A percentile compares a stretch with the other conserved stretches of the same genome.
Evolutionary conservation across 2,329 filamentous ascomycete species (phyloP).

Genomic region (Pseudogymnoascus sp.): DNA sequence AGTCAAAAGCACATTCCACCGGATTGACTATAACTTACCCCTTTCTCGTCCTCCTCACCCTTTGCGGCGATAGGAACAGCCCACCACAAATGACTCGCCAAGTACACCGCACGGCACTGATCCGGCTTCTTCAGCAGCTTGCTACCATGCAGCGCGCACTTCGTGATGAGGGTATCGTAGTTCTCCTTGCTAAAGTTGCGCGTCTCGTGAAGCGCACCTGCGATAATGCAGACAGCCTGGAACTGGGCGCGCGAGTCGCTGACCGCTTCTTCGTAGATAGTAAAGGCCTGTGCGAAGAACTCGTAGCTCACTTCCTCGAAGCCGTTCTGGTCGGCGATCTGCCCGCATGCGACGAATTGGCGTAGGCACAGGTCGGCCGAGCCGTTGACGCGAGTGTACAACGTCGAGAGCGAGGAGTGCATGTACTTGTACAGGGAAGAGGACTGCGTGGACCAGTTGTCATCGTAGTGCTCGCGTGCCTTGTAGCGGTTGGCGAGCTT

Average conservation of each 20-base stretch:
- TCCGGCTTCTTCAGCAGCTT: constrained; percentile 97
- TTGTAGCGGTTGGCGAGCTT: constrained; percentile 87
- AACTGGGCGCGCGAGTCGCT: constrained; percentile 96
- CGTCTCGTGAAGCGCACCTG: constrained; percentile 78
- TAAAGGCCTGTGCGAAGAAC: constrained; percentile 97
- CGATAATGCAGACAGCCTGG: constrained; percentile 92
- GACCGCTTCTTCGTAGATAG: constrained; percentile 92
- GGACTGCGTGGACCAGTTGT: constrained; percentile 64
- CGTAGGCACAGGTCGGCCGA: constrained; percentile 83
- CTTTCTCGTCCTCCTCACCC: constrained; percentile 71
- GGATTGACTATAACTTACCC: constrained; percentile 45
- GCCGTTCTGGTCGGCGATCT: constrained; percentile 81
- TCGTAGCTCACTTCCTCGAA: constrained; percentile 97
- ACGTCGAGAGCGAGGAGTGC: constrained; percentile 75
- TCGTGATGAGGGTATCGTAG: constrained; percentile 97
- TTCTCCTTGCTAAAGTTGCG: constrained; percentile 93
- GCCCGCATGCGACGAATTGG: constrained; percentile 83
- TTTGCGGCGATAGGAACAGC: constrained; percentile 72
- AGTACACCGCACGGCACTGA: constrained; percentile 91
- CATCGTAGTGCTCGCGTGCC: constrained; percentile 75
- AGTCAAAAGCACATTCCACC: constrained; percentile 13
- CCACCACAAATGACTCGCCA: constrained; percentile 98
- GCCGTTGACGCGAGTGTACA: constrained; percentile 78
- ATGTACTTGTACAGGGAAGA: constrained; percentile 92
- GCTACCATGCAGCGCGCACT: constrained; percentile 91